These are phyloP conservation scores for Sicyos baderoa DNA, from an alignment of 306 rosid species.

Conservation along the genomic window DNA sequence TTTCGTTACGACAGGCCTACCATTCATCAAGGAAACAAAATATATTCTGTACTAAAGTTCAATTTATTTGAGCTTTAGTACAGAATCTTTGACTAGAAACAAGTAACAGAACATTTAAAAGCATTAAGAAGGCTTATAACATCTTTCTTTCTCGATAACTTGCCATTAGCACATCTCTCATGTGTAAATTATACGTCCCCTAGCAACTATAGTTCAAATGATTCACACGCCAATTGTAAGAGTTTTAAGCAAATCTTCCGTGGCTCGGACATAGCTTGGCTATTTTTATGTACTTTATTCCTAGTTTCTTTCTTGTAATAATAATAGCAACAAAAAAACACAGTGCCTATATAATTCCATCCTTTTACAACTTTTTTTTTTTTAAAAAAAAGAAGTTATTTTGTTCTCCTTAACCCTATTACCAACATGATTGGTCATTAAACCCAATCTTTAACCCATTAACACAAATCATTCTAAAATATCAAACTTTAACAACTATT, in stretches of 20 bases:
- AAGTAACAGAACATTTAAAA: background rate
- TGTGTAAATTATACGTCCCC: background rate
- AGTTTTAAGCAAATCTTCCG: background rate
- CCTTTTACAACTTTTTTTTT: background rate
- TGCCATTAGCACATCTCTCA: background rate
- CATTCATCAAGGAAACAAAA: background rate
- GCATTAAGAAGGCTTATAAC: background rate
- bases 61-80: background rate
- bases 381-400: no score
- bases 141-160: background rate
- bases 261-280: background rate
- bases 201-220: background rate
- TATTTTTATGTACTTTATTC: background rate
- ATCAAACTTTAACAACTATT: background rate
- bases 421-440: background rate
- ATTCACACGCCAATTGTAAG: background rate
- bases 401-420: background rate
- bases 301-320: background rate
- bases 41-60: background rate
- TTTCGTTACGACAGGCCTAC: background rate
- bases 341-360: background rate
- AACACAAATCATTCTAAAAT: background rate
- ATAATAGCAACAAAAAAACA: background rate
- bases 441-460: background rate
- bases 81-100: slow-evolving; percentile 1